Conservation (phyloP, 805 yeast genomes). For the Maudiozyma turicensis region DNA sequence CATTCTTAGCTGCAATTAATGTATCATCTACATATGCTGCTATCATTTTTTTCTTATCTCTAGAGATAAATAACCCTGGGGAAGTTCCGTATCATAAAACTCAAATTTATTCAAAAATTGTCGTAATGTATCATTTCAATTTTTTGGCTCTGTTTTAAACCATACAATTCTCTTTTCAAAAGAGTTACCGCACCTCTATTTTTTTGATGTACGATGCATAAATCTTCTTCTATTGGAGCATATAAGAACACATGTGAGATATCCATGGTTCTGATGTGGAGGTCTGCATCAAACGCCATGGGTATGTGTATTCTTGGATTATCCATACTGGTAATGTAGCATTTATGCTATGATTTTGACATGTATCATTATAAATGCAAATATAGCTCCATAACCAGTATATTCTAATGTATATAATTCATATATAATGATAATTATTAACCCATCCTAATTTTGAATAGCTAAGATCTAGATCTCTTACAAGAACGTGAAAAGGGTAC, state of each 20-base stretch:
- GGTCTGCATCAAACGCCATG: background rate
- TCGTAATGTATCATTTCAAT: slow-evolving; percentile 6
- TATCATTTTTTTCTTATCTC: slow-evolving; percentile 1
- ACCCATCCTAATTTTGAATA: no score
- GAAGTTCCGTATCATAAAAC: slow-evolving; percentile 1
- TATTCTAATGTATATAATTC: no score
- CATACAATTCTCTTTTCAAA: slow-evolving; percentile 3
- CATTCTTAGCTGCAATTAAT: slow-evolving; percentile 5
- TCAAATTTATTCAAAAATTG: slow-evolving; percentile 1
- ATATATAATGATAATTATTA: no score
- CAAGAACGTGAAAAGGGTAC: no score
- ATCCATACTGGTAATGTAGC: no score
- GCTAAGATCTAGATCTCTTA: no score
- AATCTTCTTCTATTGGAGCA: background rate
- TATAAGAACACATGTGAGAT: slow-evolving; percentile 4
- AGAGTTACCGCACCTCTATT: background rate
- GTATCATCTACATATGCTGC: slow-evolving; percentile 10
- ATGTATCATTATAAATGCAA: no score
- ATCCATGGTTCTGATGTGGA: background rate
- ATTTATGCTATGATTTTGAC: no score
- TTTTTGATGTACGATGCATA: background rate
- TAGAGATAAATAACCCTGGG: slow-evolving; percentile 5
- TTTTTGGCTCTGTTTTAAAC: slow-evolving; percentile 6
- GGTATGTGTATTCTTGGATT: no score
- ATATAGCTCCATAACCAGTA: no score